Evolutionary conservation across 2,329 filamentous ascomycete species (phyloP), one percentile per base, ranked within the genome.

Genomic region (Dissoconium aciculare): DNA sequence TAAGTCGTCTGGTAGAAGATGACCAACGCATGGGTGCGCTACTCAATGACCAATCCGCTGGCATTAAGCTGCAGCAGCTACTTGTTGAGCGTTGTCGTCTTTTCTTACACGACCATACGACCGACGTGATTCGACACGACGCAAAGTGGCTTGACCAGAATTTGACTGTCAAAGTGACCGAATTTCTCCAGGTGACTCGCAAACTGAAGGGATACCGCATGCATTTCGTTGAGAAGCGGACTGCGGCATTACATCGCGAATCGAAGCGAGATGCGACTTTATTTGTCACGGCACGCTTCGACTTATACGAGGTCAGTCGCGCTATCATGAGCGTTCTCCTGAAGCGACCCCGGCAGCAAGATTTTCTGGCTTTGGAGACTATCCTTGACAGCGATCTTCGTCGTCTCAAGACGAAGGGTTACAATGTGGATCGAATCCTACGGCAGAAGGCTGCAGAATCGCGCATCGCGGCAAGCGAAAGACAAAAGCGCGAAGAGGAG

Each of bases 361-460:
- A 87, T 2, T 83, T 82, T 32, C 69, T 94, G 33, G 87, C 89
- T 32, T 73, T 98, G 33, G 89, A 95, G 56, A 85, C 83, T 31
- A 78, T 98, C 39, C 61, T 98, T 21, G 87, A 80, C 35, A 74
- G 89, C 5, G 82, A 87, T 44, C 64, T 98, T 14, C 69, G 79
- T 27, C 76, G 85, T 30, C 60, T 98, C 24, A 76, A 82, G 45
- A 74, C 75, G 37, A 82, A 89, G 40, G 89, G 89, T 2, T 95
- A 94, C 63, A 95, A 98, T 43, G 89, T 98, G 23, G 83, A 94
- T 49, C 78, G 89, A 29, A 95, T 98, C 39, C 65, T 98, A 13
- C 73, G 82, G 21, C 78, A 78, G 32, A 91, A 91, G 58, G 83
- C 79, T 12, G 80, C 81, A 2, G 84, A 95, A 54, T 81, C 82